phyloP scores from a whole-genome alignment of 352 stramenopile genomes.

The Phytophthora colocasiae region DNA sequence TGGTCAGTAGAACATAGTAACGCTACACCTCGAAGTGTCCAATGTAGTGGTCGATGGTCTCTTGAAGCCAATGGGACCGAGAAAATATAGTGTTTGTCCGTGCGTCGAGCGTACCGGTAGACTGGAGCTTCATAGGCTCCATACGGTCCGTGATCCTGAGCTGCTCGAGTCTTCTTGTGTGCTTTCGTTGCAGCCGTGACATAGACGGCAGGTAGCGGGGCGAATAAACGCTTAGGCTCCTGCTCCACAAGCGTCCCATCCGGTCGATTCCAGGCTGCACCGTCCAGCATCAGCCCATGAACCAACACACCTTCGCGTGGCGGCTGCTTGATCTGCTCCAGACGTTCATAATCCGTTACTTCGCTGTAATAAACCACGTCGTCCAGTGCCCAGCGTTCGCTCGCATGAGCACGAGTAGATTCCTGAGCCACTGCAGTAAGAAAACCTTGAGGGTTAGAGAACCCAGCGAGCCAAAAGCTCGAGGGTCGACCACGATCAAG shows the following conservation, averaged over 20 bases:
- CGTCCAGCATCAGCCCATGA: conserved; percentile 76
- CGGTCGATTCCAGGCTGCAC: conserved; percentile 73
- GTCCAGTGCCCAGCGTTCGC: conserved; percentile 80
- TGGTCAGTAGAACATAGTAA: conserved; percentile 70
- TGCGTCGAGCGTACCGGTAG: conserved; percentile 82
- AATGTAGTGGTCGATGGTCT: conserved; percentile 80
- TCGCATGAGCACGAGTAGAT: conserved; percentile 68
- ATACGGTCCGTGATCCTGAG: conserved; percentile 75
- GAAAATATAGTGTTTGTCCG: conserved; percentile 82
- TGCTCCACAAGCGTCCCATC: conserved; percentile 81
- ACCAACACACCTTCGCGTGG: conserved; percentile 79
- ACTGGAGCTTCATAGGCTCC: conserved; percentile 79
- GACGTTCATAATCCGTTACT: conserved; percentile 81
- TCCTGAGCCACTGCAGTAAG: conserved; percentile 85
- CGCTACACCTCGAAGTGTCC: conserved; percentile 79
- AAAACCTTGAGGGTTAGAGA: conserved; percentile 81
- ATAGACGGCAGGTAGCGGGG: conserved; percentile 76
- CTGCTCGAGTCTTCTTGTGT: conserved; percentile 76
- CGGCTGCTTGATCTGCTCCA: conserved; percentile 80
- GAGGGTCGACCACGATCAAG: conserved; percentile 64
- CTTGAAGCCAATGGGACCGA: conserved; percentile 74
- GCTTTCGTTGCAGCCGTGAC: conserved; percentile 80
- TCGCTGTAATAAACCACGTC: conserved; percentile 85
- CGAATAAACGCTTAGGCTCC: conserved; percentile 80
- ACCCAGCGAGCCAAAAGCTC: conserved; percentile 81